Percentiles rank a stretch among this genome's conserved stretches.
Conservation (phyloP, 108 stramenopile species). For the Pseudonitzschia pungens region DNA sequence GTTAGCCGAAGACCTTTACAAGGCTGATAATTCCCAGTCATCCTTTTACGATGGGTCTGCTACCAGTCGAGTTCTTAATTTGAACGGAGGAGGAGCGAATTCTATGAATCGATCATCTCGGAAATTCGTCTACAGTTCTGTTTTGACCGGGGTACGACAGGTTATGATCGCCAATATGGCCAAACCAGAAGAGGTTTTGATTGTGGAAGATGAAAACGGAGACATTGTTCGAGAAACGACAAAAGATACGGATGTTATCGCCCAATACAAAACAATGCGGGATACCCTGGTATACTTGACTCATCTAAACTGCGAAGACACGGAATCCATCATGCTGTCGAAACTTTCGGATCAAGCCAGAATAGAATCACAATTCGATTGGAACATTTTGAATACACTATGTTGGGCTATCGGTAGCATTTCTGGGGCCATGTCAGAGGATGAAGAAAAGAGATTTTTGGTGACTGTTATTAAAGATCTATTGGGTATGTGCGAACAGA, state of each 20-base stretch:
- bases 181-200: slow-evolving; percentile 99
- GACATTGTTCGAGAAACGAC: slow-evolving; percentile 96
- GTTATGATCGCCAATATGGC: slow-evolving; percentile 99
- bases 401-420: slow-evolving; percentile 99
- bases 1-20: slow-evolving; percentile 95
- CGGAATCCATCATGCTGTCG: slow-evolving; percentile 96
- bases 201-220: slow-evolving; percentile 99
- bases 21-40: slow-evolving; percentile 50
- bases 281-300: slow-evolving; percentile 98
- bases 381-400: slow-evolving; percentile 96
- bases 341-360: slow-evolving; percentile 93
- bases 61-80: slow-evolving; percentile 50
- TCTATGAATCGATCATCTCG: slow-evolving; percentile 40
- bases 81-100: slow-evolving; percentile 45
- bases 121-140: slow-evolving; percentile 81
- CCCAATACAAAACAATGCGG: slow-evolving; percentile 99
- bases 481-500: slow-evolving; percentile 93
- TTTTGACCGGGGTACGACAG: slow-evolving; percentile 88
- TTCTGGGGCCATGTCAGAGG: slow-evolving; percentile 97
- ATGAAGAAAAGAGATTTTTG: slow-evolving; percentile 98
- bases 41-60: slow-evolving; percentile 38
- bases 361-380: slow-evolving; percentile 45
- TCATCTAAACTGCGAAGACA: slow-evolving; percentile 97
- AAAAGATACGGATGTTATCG: slow-evolving; percentile 98
- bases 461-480: slow-evolving; percentile 99